phyloP scores from a whole-genome alignment of 2,329 filamentous ascomycete genomes.

The Phialophora tarda region DNA sequence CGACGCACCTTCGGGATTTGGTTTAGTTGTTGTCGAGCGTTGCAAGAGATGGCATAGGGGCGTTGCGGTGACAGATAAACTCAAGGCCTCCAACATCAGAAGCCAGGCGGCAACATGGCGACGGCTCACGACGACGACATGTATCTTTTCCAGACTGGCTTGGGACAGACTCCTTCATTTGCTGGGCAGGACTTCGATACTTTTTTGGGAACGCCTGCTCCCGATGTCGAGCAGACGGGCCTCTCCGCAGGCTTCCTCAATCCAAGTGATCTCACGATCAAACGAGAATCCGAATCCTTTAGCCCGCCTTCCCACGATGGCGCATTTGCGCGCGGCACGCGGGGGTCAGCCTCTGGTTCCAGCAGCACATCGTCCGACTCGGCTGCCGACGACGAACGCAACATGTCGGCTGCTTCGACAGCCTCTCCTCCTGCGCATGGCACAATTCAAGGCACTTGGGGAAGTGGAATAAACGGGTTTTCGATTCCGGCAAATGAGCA shows the following conservation, averaged over 20 bases:
- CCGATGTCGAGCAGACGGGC: slow-evolving; percentile 41
- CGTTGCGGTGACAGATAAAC: slow-evolving; percentile 6
- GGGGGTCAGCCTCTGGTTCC: slow-evolving; percentile 52
- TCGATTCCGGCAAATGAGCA: slow-evolving; percentile 48
- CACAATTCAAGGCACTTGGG: slow-evolving; percentile 39
- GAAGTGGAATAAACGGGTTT: slow-evolving; percentile 43
- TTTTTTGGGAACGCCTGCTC: slow-evolving; percentile 47
- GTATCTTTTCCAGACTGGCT: slow-evolving; percentile 50
- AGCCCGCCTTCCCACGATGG: slow-evolving; percentile 40
- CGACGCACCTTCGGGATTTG: background rate
- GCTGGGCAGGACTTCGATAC: slow-evolving; percentile 52
- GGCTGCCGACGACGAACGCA: slow-evolving; percentile 49
- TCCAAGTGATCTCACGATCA: slow-evolving; percentile 35
- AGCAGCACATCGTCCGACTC: slow-evolving; percentile 54
- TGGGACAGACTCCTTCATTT: slow-evolving; percentile 46
- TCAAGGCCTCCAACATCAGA: background rate
- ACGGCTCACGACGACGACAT: slow-evolving; percentile 49
- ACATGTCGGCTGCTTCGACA: slow-evolving; percentile 50
- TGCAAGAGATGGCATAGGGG: slow-evolving; percentile 29
- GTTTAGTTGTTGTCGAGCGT: background rate
- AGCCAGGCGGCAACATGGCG: slow-evolving; percentile 30
- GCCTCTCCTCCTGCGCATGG: slow-evolving; percentile 49
- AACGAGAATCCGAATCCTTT: slow-evolving; percentile 32
- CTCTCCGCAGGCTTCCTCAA: slow-evolving; percentile 43
- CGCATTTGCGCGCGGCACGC: slow-evolving; percentile 47